Evolutionary conservation across 1,284 basidiomycete species (phyloP), one percentile per base, ranked within the genome.

Genomic region (Cryptococcus sp.): DNA sequence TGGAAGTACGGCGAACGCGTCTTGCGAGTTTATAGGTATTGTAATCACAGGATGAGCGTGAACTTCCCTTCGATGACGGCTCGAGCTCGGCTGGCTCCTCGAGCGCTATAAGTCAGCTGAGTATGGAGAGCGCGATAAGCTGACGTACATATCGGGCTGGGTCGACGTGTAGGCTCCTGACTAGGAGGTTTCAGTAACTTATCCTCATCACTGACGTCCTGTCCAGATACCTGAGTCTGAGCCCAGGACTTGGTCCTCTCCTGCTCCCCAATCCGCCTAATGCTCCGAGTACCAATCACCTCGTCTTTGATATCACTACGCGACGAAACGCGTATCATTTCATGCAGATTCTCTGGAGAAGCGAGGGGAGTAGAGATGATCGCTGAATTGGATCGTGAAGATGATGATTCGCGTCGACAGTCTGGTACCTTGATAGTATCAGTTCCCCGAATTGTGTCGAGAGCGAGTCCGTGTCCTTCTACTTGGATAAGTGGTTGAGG

Each of bases 161-260:
- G 52, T 42, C 9, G 45, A 53, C n/a, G 47, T 13, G 22, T 18
- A 11, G 28, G 28, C 21, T 21, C 47, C 36, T 24, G 31, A 18
- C 28, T 28, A 46, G 0, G 43, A 28, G 24, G 16, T 44, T 28
- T 25, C 28, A 36, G 21, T 4, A 13, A 1, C 23, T 21, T 25
- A 24, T 9, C 22, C 28, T 48, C 11, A 14, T 22, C 39, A 44
- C n/a, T 21, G 24, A 48, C 40, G 23, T 32, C 36, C 28, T 46
- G 21, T 49, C 47, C 9, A 31, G 18, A 41, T 37, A 5, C 19
- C 56, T 46, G 28, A 48, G 36, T 57, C 41, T 58, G 54, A 10
- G 63, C 61, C 63, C 63, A 66, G 4, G 39, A 56, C 19, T 53
- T 37, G 5, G 60, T 62, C 46, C 63, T 32, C 37, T 62, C 61